Evolutionary conservation across 2,329 filamentous ascomycete genomes (phyloP).

Genomic region (Drechslerella dactyloides): DNA sequence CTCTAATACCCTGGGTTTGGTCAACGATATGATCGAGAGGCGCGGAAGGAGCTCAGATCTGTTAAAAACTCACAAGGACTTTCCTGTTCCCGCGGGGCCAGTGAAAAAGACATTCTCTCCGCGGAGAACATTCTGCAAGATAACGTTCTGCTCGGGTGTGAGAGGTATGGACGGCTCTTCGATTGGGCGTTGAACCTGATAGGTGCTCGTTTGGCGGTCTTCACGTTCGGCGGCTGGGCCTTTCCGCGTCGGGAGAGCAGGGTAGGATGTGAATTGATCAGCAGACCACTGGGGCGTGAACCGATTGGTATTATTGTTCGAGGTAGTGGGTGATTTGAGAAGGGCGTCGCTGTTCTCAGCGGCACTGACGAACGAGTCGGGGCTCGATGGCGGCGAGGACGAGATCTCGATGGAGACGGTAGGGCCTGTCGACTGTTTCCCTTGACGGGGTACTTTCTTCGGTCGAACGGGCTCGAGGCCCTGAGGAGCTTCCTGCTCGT

Average conservation of each 20-base stretch:
- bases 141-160: slow-evolving; percentile 61
- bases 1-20: slow-evolving; percentile 11
- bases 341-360: slow-evolving; percentile 2
- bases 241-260: neutral
- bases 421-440: neutral
- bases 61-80: slow-evolving; percentile 59
- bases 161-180: slow-evolving; percentile 55
- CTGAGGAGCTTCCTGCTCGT: neutral
- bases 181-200: neutral
- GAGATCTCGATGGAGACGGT: neutral
- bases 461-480: slow-evolving; percentile 12
- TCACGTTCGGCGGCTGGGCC: neutral
- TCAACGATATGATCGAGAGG: neutral
- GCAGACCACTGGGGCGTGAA: neutral
- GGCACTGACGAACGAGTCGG: slow-evolving; percentile 4
- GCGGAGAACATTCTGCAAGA: slow-evolving; percentile 63
- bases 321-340: neutral
- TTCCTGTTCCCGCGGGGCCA: slow-evolving; percentile 68
- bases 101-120: slow-evolving; percentile 70
- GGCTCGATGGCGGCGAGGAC: slow-evolving; percentile 15
- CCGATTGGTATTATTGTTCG: neutral
- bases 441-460: slow-evolving; percentile 19
- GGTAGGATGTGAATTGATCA: neutral
- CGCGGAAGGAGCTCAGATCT: no score
- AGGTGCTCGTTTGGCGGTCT: neutral